These are phyloP conservation scores for Acacia crassicarpa DNA, from an alignment of 306 rosid species.

Conservation along the genomic window DNA sequence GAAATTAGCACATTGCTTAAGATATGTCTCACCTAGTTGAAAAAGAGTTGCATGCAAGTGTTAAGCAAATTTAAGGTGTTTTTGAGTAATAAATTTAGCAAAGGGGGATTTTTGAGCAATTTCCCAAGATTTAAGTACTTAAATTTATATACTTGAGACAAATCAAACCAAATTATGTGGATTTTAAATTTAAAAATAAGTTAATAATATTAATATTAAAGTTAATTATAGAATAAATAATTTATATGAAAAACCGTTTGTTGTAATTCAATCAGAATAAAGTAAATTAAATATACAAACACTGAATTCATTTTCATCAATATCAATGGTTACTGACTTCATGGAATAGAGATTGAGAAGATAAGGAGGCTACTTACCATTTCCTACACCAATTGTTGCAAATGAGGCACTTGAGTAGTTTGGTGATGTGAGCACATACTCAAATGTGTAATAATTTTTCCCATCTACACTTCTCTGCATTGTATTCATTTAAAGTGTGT, in stretches of 20 bases:
- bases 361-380: slow-evolving; percentile 51
- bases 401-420: slow-evolving; percentile 68
- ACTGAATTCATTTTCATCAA: background rate
- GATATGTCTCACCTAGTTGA: too few relatives aligned
- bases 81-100: too few relatives aligned
- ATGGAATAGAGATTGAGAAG: background rate
- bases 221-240: background rate
- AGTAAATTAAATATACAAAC: background rate
- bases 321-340: background rate
- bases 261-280: background rate
- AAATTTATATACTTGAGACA: background rate
- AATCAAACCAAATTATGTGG: background rate
- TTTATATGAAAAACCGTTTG: background rate
- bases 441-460: slow-evolving; percentile 84
- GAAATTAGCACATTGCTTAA: too few relatives aligned
- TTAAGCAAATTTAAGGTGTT: too few relatives aligned
- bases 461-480: slow-evolving; percentile 76
- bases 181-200: background rate
- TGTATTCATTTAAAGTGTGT: slow-evolving; percentile 38
- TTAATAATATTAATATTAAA: background rate
- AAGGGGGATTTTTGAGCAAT: too few relatives aligned
- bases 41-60: too few relatives aligned
- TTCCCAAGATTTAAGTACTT: too few relatives aligned
- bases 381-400: slow-evolving; percentile 86
- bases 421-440: slow-evolving; percentile 68